Conservation (phyloP, 257 asterid genomes). For the Solanum sejunctum region DNA sequence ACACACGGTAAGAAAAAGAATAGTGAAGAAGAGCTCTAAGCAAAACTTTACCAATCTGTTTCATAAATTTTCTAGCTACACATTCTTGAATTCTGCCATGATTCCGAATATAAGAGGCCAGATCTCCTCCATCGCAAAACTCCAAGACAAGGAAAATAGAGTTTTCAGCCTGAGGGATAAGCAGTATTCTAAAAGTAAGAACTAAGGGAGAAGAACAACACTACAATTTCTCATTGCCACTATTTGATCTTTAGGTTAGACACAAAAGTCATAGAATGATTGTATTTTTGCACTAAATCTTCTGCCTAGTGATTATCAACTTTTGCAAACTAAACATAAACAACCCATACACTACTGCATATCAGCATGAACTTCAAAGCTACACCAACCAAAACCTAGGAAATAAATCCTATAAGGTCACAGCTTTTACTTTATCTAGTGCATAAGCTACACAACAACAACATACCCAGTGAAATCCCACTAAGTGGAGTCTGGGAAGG, state of each 20-base stretch:
- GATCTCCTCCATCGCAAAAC: conserved; percentile 42
- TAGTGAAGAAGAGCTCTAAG: neutral
- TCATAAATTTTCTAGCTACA: conserved; percentile 26
- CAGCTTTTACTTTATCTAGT: neutral
- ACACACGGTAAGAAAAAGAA: neutral
- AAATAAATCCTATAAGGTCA: neutral
- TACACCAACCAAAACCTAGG: neutral
- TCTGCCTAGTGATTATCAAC: neutral
- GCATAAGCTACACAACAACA: neutral
- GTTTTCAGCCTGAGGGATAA: conserved; percentile 24
- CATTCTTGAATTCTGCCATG: conserved; percentile 39
- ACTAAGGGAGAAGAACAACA: neutral
- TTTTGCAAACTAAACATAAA: neutral
- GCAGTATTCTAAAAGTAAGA: neutral
- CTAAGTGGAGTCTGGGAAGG: too few species aligned
- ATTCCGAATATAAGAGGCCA: conserved; percentile 29
- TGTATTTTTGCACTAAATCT: neutral
- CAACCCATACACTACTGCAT: neutral
- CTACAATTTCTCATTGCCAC: neutral
- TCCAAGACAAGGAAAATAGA: conserved; percentile 31
- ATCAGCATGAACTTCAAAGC: neutral
- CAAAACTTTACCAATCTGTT: conserved; percentile 30
- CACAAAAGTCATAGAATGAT: neutral
- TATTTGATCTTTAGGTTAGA: neutral
- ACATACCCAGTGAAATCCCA: too few species aligned